Evolutionary conservation across 163 green algal species (phyloP).

Genomic region (Coccomyxa subellipsoidea): DNA sequence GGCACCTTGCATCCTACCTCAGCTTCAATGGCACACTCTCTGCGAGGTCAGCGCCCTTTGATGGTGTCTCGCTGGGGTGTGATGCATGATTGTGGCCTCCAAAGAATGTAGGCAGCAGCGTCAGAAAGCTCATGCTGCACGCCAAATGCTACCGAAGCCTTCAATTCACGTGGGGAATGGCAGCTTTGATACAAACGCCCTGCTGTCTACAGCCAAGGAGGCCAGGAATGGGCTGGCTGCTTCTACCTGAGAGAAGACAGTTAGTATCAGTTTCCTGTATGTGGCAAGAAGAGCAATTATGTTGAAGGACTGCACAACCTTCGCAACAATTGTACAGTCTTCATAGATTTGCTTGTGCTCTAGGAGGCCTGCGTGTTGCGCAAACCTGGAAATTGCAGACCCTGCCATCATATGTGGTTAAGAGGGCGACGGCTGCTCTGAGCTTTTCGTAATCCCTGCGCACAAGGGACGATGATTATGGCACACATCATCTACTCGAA

Average conservation of each 20-base stretch:
- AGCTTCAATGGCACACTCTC: neutral
- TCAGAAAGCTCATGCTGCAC: neutral
- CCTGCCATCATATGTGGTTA: neutral
- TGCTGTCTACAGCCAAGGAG: constrained; percentile 10
- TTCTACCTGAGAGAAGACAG: constrained; percentile 11
- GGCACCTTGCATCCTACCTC: too few species aligned
- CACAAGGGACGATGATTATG: too few species aligned
- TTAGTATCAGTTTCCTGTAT: neutral
- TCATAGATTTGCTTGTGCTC: neutral
- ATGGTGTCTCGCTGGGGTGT: neutral
- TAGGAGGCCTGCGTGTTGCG: neutral
- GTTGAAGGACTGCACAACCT: neutral
- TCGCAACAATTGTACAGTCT: neutral
- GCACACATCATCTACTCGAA: too few species aligned
- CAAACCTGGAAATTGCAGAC: neutral
- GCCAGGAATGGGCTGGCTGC: constrained; percentile 17
- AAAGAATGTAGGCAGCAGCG: neutral
- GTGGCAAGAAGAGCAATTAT: neutral
- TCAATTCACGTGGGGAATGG: neutral
- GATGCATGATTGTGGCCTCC: neutral
- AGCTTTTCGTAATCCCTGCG: neutral
- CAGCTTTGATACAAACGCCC: constrained; percentile 3
- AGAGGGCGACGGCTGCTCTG: neutral
- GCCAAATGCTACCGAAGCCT: neutral
- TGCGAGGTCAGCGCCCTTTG: neutral